Conservation (phyloP, 495 filamentous ascomycete genomes). For the Wilcoxina mikolae region DNA sequence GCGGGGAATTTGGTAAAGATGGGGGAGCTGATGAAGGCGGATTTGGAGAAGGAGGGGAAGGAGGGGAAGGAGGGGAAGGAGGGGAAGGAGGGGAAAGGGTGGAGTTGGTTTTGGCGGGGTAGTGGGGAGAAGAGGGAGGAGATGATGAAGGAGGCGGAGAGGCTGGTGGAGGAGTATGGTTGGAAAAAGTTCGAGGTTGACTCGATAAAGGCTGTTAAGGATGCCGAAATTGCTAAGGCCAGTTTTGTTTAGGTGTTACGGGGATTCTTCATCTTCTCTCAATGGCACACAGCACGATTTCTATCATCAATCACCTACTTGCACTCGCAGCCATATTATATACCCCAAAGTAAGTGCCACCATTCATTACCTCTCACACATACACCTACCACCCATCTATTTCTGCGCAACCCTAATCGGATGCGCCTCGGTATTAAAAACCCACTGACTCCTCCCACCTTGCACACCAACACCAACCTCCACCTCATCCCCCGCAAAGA, state of each 20-base stretch:
- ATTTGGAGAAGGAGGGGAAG: slow-evolving; percentile 32
- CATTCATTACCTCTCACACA: too few relatives aligned
- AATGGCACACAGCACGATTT: too few relatives aligned
- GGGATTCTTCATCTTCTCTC: too few relatives aligned
- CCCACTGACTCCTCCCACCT: slow-evolving; percentile 46
- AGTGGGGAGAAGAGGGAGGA: slow-evolving; percentile 4
- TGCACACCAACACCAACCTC: slow-evolving; percentile 49
- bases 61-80: slow-evolving; percentile 27
- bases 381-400: neutral
- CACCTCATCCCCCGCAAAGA: slow-evolving; percentile 41
- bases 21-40: slow-evolving; percentile 44
- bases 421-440: slow-evolving; percentile 79
- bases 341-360: too few relatives aligned
- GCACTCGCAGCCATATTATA: too few relatives aligned
- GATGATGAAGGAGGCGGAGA: slow-evolving; percentile 1
- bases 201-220: neutral
- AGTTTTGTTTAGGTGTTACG: too few relatives aligned
- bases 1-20: slow-evolving; percentile 64
- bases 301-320: too few relatives aligned
- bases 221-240: neutral
- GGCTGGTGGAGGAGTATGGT: neutral
- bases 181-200: neutral
- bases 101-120: slow-evolving; percentile 4
- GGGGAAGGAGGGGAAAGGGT: slow-evolving; percentile 19
- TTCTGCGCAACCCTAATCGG: slow-evolving; percentile 42